Evolutionary conservation across 2,329 filamentous ascomycete species (phyloP).

Genomic region (Lachnellula suecica): DNA sequence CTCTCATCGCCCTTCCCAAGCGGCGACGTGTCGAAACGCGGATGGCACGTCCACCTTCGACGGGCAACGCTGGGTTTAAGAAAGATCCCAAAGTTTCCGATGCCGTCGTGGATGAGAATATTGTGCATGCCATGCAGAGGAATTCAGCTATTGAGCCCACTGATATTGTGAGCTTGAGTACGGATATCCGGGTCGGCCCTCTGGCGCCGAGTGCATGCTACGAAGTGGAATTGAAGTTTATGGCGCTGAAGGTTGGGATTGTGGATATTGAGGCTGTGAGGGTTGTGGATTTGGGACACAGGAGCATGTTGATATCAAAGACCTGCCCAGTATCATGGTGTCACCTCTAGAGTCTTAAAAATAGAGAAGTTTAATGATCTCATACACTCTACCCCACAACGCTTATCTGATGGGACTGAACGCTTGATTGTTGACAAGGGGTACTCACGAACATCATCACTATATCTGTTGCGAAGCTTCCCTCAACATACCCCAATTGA

Average conservation of each 20-base stretch:
- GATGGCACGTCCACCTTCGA: conserved; percentile 45
- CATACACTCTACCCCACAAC: neutral
- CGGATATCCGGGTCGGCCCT: conserved; percentile 72
- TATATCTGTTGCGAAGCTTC: conserved; percentile 16
- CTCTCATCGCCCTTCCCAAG: conserved; percentile 66
- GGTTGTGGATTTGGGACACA: conserved; percentile 71
- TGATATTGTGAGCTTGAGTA: conserved; percentile 72
- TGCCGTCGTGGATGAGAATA: conserved; percentile 69
- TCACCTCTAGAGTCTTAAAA: conserved; percentile 11
- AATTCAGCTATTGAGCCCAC: conserved; percentile 61
- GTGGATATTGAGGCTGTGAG: conserved; percentile 71
- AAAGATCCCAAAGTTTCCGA: conserved; percentile 49
- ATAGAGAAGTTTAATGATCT: neutral
- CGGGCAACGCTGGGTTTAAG: conserved; percentile 36
- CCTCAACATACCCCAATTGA: conserved; percentile 29
- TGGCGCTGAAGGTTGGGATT: conserved; percentile 65
- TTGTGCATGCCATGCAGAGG: conserved; percentile 70
- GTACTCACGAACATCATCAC: too few species aligned
- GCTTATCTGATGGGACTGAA: too few species aligned
- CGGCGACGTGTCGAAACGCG: conserved; percentile 57
- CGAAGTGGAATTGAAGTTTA: conserved; percentile 69
- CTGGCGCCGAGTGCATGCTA: conserved; percentile 72
- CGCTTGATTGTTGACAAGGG: too few species aligned
- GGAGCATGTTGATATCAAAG: conserved; percentile 74
- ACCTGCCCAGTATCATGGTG: conserved; percentile 69